Conservation (phyloP, 2,329 filamentous ascomycete species). For the Fusarium sp. region DNA sequence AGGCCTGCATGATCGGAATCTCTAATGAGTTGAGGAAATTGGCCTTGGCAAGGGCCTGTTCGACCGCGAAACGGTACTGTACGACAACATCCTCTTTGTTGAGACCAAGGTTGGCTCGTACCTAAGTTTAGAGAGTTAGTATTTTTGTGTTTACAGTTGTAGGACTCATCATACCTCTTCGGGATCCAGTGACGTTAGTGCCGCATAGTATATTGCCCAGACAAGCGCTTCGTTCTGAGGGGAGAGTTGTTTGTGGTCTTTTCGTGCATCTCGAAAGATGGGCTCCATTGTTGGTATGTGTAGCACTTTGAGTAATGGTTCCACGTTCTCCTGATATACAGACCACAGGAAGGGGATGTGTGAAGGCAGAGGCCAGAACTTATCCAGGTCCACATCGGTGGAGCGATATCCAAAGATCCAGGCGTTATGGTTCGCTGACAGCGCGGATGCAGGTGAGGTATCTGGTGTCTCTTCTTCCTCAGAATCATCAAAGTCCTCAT, state of each 20-base stretch:
- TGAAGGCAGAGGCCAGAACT: conserved; percentile 72
- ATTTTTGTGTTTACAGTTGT: not conserved
- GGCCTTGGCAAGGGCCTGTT: conserved; percentile 67
- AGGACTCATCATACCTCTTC: conserved; percentile 59
- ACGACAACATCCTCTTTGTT: conserved; percentile 57
- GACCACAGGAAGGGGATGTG: conserved; percentile 77
- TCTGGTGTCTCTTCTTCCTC: conserved; percentile 70
- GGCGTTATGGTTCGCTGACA: conserved; percentile 68
- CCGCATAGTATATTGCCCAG: conserved; percentile 71
- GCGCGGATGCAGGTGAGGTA: conserved; percentile 51
- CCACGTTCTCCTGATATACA: conserved; percentile 78
- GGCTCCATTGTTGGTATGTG: conserved; percentile 75
- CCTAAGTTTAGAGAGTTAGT: conserved; percentile 19
- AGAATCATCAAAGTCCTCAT: conserved; percentile 62
- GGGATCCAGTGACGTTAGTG: conserved; percentile 69
- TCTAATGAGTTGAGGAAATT: conserved; percentile 69
- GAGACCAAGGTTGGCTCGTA: conserved; percentile 55
- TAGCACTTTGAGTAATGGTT: conserved; percentile 76
- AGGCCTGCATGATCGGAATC: conserved; percentile 67
- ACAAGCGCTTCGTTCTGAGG: conserved; percentile 70
- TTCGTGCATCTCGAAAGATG: conserved; percentile 69
- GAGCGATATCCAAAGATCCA: conserved; percentile 81
- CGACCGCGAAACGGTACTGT: conserved; percentile 64
- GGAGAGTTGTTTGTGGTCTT: conserved; percentile 67
- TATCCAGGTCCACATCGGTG: conserved; percentile 72